Conservation (phyloP, 805 yeast species). For the Ascoidea asiatica region DNA sequence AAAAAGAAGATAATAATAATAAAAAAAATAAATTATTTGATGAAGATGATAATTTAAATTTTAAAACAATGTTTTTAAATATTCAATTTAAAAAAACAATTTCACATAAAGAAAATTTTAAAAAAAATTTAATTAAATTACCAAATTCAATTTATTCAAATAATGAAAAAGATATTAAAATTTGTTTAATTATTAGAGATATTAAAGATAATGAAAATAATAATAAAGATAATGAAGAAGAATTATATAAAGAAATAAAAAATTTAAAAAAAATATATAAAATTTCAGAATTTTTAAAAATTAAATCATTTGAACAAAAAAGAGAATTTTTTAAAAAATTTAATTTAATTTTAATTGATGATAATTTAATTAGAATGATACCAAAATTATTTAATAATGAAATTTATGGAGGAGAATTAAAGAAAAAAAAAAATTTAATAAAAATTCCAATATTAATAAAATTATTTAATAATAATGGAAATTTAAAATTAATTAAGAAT, state of each 20-base stretch:
- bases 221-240: constrained; percentile 16
- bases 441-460: no score
- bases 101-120: constrained; percentile 16
- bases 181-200: constrained; percentile 64
- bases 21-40: constrained; percentile 42
- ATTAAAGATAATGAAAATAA: constrained; percentile 15
- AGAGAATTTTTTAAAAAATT: constrained; percentile 56
- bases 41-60: constrained; percentile 32
- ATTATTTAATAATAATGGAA: no score
- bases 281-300: constrained; percentile 21
- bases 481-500: no score
- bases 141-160: constrained; percentile 22
- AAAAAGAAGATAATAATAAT: constrained; percentile 16
- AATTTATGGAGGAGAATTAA: no score
- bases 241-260: constrained; percentile 29
- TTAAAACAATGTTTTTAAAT: constrained; percentile 7
- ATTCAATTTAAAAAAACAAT: constrained; percentile 9
- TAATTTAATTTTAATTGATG: constrained; percentile 78
- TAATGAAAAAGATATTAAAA: constrained; percentile 30
- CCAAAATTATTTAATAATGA: constrained; percentile 85
- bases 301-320: constrained; percentile 79
- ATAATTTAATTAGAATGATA: constrained; percentile 60
- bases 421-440: no score
- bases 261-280: constrained; percentile 22
- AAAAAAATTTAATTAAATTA: constrained; percentile 21